Base-by-base conservation (phyloP, 108 stramenopile genomes). In the Chaetoceros tenuissimus region DNA sequence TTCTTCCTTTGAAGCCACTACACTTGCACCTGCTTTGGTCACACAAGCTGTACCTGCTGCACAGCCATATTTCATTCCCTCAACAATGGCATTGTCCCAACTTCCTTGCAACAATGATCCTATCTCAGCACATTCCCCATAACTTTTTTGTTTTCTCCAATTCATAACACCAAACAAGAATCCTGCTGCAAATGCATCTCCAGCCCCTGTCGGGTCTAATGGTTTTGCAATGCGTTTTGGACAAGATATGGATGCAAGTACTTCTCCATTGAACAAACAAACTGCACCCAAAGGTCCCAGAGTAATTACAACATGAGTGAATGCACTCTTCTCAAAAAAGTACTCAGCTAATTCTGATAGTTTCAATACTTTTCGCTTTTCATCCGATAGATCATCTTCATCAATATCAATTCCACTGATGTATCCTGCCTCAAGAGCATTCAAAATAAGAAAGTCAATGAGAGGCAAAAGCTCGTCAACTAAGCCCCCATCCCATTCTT, bases 181-280 rank as follows among this genome's bases (percentile, higher is more conserved):
- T 43, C 88, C 88, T 21, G 88, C 80, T 3, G 80, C 68, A 58
- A 89, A 89, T 2, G 84, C 69, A 73, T 89, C 88, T 18, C 88
- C 88, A 17, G 88, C 88, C 18, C 88, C 88, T 30, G 88, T 89
- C 3, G 84, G 81, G 68, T 89, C 88, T 3, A 72, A 55, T 28
- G 74, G 67, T 19, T 62, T 29, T 10, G 44, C 29, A 22, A 59
- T 28, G 24, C 34, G 16, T 13, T 64, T 54, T 10, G 68, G 57
- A 26, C 68, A 64, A 24, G 31, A 44, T 61, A 79, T 80, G 23
- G 49, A 27, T 16, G 55, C 67, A 2, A 80, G 30, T 25, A 74
- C 56, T 27, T 71, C 46, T 16, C 80, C 77, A 8, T 55, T 48
- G 10, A 64, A 62, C 31, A 84, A 51, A 5, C 78, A 74, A 8